phyloP scores from a whole-genome alignment of 352 stramenopile species.

The Blastocystis sp. region DNA sequence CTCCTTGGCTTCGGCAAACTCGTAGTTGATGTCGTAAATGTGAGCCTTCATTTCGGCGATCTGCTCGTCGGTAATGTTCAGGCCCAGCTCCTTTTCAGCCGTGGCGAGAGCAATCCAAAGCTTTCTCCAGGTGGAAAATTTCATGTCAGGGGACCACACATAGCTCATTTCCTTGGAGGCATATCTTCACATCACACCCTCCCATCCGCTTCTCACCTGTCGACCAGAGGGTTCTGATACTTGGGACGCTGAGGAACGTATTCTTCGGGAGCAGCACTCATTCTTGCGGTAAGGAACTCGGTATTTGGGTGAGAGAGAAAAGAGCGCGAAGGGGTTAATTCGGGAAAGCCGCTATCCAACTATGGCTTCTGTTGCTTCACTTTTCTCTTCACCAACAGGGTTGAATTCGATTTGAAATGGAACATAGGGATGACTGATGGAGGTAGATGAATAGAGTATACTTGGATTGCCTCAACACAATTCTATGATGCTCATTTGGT shows the following conservation, averaged over 20 bases:
- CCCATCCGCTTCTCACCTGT: conserved; percentile 16
- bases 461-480: too few relatives aligned
- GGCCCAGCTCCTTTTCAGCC: conserved; percentile 91
- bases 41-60: conserved; percentile 90
- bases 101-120: conserved; percentile 93
- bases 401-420: too few relatives aligned
- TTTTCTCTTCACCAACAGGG: too few relatives aligned
- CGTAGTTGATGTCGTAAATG: conserved; percentile 94
- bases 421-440: too few relatives aligned
- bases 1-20: conserved; percentile 92
- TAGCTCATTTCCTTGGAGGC: conserved; percentile 98
- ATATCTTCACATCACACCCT: conserved; percentile 85
- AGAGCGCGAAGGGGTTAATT: too few relatives aligned
- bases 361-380: too few relatives aligned
- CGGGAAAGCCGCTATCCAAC: neutral
- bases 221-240: conserved; percentile 67
- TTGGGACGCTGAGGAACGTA: conserved; percentile 62
- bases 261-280: conserved; percentile 59
- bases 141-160: conserved; percentile 94
- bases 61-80: conserved; percentile 94
- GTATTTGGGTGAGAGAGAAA: neutral
- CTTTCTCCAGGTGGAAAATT: conserved; percentile 97
- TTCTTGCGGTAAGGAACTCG: conserved; percentile 1
- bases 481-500: too few relatives aligned
- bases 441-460: too few relatives aligned